Conservation (phyloP, 768 basidiomycete genomes). For the Kwoniella dejecticola region DNA sequence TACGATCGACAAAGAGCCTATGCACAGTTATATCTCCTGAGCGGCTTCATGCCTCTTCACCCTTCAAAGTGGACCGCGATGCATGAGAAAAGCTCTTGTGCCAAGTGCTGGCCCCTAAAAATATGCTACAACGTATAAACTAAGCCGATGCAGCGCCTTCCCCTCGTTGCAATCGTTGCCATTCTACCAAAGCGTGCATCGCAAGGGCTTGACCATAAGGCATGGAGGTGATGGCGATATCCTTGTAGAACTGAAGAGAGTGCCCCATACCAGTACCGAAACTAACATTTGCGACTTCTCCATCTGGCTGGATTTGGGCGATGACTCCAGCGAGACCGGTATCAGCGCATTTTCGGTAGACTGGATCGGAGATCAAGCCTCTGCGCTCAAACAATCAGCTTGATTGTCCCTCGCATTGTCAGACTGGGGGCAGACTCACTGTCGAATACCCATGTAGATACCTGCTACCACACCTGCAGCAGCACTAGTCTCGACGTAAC, state of each 20-base stretch:
- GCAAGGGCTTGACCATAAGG: constrained; percentile 65
- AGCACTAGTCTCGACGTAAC: constrained; percentile 60
- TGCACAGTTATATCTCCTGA: no score
- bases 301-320: constrained; percentile 59
- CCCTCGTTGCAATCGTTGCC: constrained; percentile 39
- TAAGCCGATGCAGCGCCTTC: constrained; percentile 3
- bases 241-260: constrained; percentile 60
- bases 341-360: constrained; percentile 16
- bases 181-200: constrained; percentile 61
- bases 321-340: constrained; percentile 49
- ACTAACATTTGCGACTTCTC: constrained; percentile 61
- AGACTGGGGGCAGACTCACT: constrained; percentile 19
- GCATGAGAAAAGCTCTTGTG: no score
- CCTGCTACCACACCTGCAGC: constrained; percentile 48
- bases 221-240: constrained; percentile 64
- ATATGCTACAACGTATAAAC: no score
- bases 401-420: background rate
- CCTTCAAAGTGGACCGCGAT: no score
- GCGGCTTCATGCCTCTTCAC: no score
- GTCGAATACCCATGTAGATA: constrained; percentile 37
- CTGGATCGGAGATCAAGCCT: constrained; percentile 12
- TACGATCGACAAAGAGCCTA: no score
- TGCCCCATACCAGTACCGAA: constrained; percentile 64
- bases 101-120: no score
- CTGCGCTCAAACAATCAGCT: background rate